phyloP scores from a whole-genome alignment of 2,329 filamentous ascomycete species.

The Diaporthe destruens region DNA sequence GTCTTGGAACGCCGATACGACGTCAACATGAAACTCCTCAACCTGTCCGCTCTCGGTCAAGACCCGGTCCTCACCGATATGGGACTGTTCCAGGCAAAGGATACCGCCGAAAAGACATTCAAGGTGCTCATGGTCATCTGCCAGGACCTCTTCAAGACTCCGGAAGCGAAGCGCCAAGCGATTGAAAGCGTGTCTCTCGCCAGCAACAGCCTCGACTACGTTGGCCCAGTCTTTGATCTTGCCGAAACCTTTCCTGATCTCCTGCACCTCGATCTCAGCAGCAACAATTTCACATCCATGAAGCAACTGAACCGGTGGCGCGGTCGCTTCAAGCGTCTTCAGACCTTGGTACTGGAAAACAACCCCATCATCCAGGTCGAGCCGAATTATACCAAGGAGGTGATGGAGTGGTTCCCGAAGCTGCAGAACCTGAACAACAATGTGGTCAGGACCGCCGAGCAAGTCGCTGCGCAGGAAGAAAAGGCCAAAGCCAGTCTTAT shows the following conservation, averaged over 20 bases:
- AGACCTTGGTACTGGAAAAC: constrained; percentile 82
- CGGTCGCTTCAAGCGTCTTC: constrained; percentile 80
- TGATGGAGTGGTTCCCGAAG: constrained; percentile 86
- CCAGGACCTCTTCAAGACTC: constrained; percentile 79
- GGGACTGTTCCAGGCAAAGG: constrained; percentile 79
- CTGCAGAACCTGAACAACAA: constrained; percentile 82
- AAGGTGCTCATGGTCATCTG: constrained; percentile 91
- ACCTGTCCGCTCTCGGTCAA: constrained; percentile 81
- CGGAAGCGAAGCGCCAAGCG: constrained; percentile 79
- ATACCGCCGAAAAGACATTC: constrained; percentile 87
- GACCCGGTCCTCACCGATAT: constrained; percentile 80
- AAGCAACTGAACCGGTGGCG: constrained; percentile 81
- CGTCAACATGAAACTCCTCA: constrained; percentile 77
- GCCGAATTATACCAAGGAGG: constrained; percentile 73
- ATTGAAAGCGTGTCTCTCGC: constrained; percentile 86
- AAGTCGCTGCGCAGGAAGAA: constrained; percentile 69
- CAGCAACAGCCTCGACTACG: constrained; percentile 81
- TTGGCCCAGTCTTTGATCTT: constrained; percentile 79
- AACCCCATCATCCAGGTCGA: constrained; percentile 80
- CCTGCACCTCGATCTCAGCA: constrained; percentile 88
- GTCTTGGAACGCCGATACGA: constrained; percentile 84
- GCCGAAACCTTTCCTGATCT: constrained; percentile 86
- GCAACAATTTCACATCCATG: constrained; percentile 80
- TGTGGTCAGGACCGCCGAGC: constrained; percentile 79
- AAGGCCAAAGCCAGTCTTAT: constrained; percentile 68